A percentile compares a stretch with the other conserved stretches of the same genome.
Evolutionary conservation across 2,329 filamentous ascomycete species (phyloP).

Genomic region (Amphichorda felina): DNA sequence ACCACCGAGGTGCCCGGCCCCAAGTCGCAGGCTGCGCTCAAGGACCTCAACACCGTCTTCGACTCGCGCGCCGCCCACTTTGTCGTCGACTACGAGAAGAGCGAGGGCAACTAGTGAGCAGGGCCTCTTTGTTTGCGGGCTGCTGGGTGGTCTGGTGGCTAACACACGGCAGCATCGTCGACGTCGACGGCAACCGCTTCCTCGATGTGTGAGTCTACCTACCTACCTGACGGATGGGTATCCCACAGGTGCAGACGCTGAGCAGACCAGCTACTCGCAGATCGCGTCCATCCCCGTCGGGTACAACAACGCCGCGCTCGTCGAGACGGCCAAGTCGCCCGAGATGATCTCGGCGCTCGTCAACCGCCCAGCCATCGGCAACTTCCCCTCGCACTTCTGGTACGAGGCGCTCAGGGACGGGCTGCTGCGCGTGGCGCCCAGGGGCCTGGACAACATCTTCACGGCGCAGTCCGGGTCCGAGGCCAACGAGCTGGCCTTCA

Average conservation of each 20-base stretch:
- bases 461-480: slow-evolving; percentile 83
- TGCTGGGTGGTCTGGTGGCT: no score
- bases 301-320: slow-evolving; percentile 78
- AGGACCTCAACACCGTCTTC: slow-evolving; percentile 66
- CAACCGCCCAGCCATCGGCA: slow-evolving; percentile 81
- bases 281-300: slow-evolving; percentile 88
- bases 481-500: slow-evolving; percentile 90
- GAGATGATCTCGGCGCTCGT: slow-evolving; percentile 74
- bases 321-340: slow-evolving; percentile 56
- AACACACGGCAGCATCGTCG: no score
- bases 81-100: slow-evolving; percentile 64
- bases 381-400: slow-evolving; percentile 85
- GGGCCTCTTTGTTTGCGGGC: no score
- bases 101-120: slow-evolving; percentile 79
- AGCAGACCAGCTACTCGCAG: slow-evolving; percentile 72
- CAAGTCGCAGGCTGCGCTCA: slow-evolving; percentile 54
- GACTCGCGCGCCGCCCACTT: slow-evolving; percentile 80
- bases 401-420: slow-evolving; percentile 66
- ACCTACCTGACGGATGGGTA: no score
- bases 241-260: background rate
- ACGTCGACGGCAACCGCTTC: slow-evolving; percentile 59
- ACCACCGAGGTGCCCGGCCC: slow-evolving; percentile 64
- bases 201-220: slow-evolving; percentile 51
- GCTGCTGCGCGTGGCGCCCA: slow-evolving; percentile 71
- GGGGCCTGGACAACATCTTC: slow-evolving; percentile 79